Conservation (phyloP, 352 stramenopile genomes). For the Sclerospora graminicola region DNA sequence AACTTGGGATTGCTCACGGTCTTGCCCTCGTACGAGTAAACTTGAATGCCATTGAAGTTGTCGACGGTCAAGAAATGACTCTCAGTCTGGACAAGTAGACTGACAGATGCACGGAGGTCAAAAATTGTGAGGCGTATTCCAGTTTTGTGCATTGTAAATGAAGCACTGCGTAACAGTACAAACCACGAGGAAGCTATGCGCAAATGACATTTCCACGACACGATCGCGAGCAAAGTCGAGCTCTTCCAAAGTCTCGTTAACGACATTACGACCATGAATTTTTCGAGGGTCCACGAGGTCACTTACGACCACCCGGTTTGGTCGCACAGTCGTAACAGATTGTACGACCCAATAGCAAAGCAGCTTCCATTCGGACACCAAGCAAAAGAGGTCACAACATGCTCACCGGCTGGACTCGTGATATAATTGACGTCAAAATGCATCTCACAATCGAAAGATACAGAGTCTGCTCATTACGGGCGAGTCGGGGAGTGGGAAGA, state of each 20-base stretch:
- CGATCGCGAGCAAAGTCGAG: conserved; percentile 88
- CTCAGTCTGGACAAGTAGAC: no score
- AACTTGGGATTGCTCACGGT: conserved; percentile 81
- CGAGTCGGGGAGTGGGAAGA: conserved; percentile 88
- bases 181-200: conserved; percentile 87
- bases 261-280: conserved; percentile 83
- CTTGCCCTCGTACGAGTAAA: conserved; percentile 91
- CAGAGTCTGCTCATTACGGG: conserved; percentile 86
- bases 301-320: conserved; percentile 88
- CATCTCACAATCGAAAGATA: conserved; percentile 89
- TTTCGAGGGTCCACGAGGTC: conserved; percentile 76
- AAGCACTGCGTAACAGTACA: conserved; percentile 88
- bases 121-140: conserved; percentile 91
- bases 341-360: conserved; percentile 89
- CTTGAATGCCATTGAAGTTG: conserved; percentile 81
- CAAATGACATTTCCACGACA: conserved; percentile 90
- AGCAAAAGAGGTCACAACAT: conserved; percentile 87
- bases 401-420: conserved; percentile 63
- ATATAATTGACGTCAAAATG: conserved; percentile 87
- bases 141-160: conserved; percentile 88
- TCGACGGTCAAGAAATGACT: no score
- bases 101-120: conserved; percentile 83
- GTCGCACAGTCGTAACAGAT: conserved; percentile 89
- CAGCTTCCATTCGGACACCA: conserved; percentile 89
- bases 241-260: conserved; percentile 86